Conservation (phyloP, 352 stramenopile genomes). For the Globisporangium cederbergense region DNA sequence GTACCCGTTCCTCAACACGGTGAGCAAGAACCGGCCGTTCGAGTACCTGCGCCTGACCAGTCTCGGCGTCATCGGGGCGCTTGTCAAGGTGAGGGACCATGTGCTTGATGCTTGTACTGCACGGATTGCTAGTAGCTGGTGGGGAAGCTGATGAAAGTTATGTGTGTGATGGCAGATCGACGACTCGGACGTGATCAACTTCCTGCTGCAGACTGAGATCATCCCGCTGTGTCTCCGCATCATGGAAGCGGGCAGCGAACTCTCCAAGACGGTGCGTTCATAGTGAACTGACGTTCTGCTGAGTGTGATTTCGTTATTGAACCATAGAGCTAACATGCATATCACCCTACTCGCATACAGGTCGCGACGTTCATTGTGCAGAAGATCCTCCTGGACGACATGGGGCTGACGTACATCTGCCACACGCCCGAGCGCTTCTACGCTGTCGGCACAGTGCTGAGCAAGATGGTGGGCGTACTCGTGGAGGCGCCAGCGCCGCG, state of each 20-base stretch:
- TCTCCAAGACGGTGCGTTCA: constrained; percentile 93
- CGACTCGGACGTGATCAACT: constrained; percentile 98
- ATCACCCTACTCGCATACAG: constrained; percentile 13
- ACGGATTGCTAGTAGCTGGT: neutral
- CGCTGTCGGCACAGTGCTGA: constrained; percentile 89
- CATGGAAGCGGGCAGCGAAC: constrained; percentile 98
- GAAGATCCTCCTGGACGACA: constrained; percentile 99
- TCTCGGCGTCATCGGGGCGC: constrained; percentile 97
- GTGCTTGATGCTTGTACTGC: too few relatives aligned
- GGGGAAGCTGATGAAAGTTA: neutral
- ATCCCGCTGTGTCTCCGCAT: constrained; percentile 98
- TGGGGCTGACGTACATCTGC: constrained; percentile 98
- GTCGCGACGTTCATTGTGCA: constrained; percentile 99
- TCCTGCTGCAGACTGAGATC: constrained; percentile 99
- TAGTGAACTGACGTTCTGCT: neutral
- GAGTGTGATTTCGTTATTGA: neutral
- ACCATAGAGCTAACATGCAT: neutral
- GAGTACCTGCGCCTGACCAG: constrained; percentile 98
- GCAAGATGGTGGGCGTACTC: constrained; percentile 96
- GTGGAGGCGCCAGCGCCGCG: constrained; percentile 92
- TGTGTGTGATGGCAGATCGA: constrained; percentile 79
- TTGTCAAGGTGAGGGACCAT: constrained; percentile 89
- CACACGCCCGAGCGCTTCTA: constrained; percentile 95
- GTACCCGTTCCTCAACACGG: constrained; percentile 99
- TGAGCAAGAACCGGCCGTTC: constrained; percentile 98